Evolutionary conservation across 306 rosid species (phyloP).

Genomic region (Cucurbita maxima): DNA sequence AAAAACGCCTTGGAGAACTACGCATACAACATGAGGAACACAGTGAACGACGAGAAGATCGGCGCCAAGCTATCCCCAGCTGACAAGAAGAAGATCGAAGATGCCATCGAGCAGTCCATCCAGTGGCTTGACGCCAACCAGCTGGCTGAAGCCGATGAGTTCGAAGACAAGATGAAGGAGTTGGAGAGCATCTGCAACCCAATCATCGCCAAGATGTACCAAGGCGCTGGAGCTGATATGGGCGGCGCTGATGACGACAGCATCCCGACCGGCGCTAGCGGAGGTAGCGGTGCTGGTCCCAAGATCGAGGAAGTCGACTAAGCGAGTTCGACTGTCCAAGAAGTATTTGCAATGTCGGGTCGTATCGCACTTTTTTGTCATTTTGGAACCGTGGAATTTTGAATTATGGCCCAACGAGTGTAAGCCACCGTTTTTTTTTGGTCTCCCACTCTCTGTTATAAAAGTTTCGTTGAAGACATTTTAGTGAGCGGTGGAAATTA

Average conservation of each 20-base stretch:
- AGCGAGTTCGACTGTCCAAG: neutral
- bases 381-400: neutral
- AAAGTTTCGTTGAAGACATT: neutral
- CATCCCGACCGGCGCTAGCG: constrained; percentile 26
- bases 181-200: constrained; percentile 67
- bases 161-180: constrained; percentile 72
- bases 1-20: constrained; percentile 61
- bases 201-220: constrained; percentile 70
- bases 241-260: constrained; percentile 35
- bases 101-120: constrained; percentile 46
- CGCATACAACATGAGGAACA: constrained; percentile 57
- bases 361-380: neutral
- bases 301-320: constrained; percentile 73
- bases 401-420: neutral
- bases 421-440: neutral
- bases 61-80: constrained; percentile 35
- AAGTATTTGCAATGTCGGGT: neutral
- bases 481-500: neutral
- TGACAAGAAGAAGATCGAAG: constrained; percentile 59
- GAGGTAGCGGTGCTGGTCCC: constrained; percentile 53
- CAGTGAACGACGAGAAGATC: constrained; percentile 48
- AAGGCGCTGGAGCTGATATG: constrained; percentile 42
- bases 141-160: constrained; percentile 52
- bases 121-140: constrained; percentile 61
- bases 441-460: neutral